Base-by-base conservation (phyloP, 345 rosid genomes). In the Gossypium thurberi region DNA sequence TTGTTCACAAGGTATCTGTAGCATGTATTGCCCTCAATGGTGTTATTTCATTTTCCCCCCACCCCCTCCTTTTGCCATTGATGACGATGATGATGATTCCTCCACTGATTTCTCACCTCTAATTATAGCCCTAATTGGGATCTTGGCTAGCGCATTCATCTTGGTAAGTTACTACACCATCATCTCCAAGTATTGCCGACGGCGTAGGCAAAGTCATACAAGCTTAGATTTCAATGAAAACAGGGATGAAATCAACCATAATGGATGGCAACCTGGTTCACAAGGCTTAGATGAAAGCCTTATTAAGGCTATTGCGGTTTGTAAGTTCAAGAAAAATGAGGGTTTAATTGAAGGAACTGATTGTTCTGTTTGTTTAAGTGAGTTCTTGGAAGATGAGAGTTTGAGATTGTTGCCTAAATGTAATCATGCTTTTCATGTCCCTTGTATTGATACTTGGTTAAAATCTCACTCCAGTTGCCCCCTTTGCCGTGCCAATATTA, bases 401-500 rank as follows among this genome's bases (percentile, higher is more conserved):
- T 71, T 88, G 48, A 77, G 96, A 74, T 18, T 88, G 33, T 50
- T 90, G 83, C 98, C 97, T 0, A 90, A 88, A 51, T 91, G 98
- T 50, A 86, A 75, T 58, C 98, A 94, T 73, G 96, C 97, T 11
- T 94, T 94, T 73, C 98, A 91, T 75, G 82, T 91, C 8, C 89
- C 90, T 28, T 94, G 97, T 23, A 91, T 91, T 20, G 97, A 94
- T 72, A 79, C 96, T 21, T 94, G 98, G 97, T 76, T 94, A 8
- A 90, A 81, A 70, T 88, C 96, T 56, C 91, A 90, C 77, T 83
- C 97, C 10, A 94, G 81, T 28, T 94, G 98, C 59, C 98, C 97
- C 4, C 94, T 94, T 8, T 94, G 98, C 77, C 96, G 94, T 20
- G 85, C 85, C 26, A 73, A 75, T 74, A 76, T 87, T 43, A 71